A percentile compares a stretch with the other conserved stretches of the same genome.
Conservation (phyloP, 2,329 filamentous ascomycete genomes). For the Fusarium fujikuroi region DNA sequence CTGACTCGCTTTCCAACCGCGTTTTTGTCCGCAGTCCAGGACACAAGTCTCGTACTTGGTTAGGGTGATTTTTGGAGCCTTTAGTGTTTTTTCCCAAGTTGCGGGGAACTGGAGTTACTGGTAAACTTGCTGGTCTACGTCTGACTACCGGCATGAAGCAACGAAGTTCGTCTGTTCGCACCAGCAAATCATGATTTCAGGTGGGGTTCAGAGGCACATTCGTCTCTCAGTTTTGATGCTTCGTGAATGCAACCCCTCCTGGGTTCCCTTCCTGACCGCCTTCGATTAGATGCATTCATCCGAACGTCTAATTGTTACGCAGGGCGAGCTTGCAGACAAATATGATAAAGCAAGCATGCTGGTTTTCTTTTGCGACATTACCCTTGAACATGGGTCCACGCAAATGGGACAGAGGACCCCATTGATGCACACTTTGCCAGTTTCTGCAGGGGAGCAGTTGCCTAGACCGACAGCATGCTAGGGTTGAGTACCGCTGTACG, state of each 20-base stretch:
- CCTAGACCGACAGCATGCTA: slow-evolving; percentile 25
- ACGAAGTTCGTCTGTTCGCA: neutral
- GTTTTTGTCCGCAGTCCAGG: slow-evolving; percentile 14
- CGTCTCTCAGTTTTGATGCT: slow-evolving; percentile 13
- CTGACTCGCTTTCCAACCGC: slow-evolving; percentile 38
- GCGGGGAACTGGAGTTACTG: slow-evolving; percentile 20
- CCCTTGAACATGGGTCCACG: slow-evolving; percentile 37
- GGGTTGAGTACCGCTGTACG: slow-evolving; percentile 22
- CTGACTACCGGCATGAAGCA: slow-evolving; percentile 28
- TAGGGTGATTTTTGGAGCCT: slow-evolving; percentile 1
- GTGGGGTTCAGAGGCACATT: slow-evolving; percentile 23
- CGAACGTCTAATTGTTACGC: slow-evolving; percentile 39
- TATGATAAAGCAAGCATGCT: slow-evolving; percentile 36
- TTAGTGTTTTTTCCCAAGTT: slow-evolving; percentile 14
- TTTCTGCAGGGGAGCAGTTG: slow-evolving; percentile 41
- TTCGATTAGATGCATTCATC: slow-evolving; percentile 34
- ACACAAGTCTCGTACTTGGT: slow-evolving; percentile 14
- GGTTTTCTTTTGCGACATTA: slow-evolving; percentile 42
- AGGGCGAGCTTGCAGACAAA: slow-evolving; percentile 35
- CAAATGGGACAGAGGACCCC: slow-evolving; percentile 34
- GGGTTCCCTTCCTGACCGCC: slow-evolving; percentile 38
- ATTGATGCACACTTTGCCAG: slow-evolving; percentile 29
- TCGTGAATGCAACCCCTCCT: slow-evolving; percentile 40
- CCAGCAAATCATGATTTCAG: slow-evolving; percentile 4
- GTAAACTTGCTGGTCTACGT: slow-evolving; percentile 8